Base-by-base conservation (phyloP, 371 early-diverging fungal genomes). In the Syncephalastrum racemosum region DNA sequence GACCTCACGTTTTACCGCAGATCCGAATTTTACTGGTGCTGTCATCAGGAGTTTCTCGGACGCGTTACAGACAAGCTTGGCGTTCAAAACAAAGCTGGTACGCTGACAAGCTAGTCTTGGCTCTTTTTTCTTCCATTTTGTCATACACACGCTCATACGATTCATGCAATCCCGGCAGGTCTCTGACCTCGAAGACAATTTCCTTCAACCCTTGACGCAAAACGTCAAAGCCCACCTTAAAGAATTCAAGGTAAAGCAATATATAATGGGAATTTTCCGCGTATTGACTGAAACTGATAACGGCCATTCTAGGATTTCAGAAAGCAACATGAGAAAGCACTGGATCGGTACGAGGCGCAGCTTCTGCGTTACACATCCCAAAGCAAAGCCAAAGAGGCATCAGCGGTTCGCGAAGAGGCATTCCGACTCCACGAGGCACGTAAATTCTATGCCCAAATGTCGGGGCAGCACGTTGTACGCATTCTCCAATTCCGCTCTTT, bases 341-440 rank as follows among this genome's bases (percentile, higher is more conserved):
- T 82, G 50, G 88, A 89, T 48, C 67, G 71, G 50, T 89, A 88
- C 60, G 91, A 90, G 54, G 62, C 75, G 23, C 85, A 86, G 39
- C 56, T 87, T 7, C 62, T 68, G 25, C 83, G 77, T 60, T 88
- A 87, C 55, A 68, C 72, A 13, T 65, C 72, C 19, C 78, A 83
- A 47, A 83, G 82, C 39, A 82, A 84, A 25, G 67, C 83, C 25
- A 88, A 89, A 50, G 91, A 90, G 56, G 70, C 84, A 8, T 79
- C 81, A 12, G 84, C 84, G 4, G 57, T 87, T 39, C 68, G 81
- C 24, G 90, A 89, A 70, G 88, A 90, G 44, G 88, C 88, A 2
- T 86, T 84, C 46, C 71, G 82, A 39, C 66, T 89, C 42, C 84
- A 78, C 55, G 89, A 89, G 56, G 70, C 77, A 27, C 80, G 88